These are phyloP conservation scores for Metarhizium album DNA, from an alignment of 2,329 filamentous ascomycete genomes.

Conservation along the genomic window DNA sequence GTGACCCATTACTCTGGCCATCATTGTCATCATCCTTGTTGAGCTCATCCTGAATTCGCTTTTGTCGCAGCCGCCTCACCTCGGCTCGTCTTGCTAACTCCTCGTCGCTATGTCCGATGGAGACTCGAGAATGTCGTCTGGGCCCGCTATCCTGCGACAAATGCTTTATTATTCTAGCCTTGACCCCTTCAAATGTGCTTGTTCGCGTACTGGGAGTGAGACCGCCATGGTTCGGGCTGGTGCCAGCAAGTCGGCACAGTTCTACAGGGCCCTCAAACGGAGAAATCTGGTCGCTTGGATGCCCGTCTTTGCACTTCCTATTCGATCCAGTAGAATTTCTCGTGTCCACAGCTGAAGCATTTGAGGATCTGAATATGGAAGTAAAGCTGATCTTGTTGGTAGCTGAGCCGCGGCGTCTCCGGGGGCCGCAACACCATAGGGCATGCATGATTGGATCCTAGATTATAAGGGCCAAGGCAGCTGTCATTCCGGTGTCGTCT, in stretches of 20 bases:
- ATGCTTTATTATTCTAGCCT: slow-evolving; percentile 32
- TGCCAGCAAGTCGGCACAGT: slow-evolving; percentile 21
- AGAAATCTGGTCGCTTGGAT: slow-evolving; percentile 5
- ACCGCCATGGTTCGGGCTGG: slow-evolving; percentile 32
- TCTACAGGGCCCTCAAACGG: slow-evolving; percentile 15
- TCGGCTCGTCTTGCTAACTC: slow-evolving; percentile 45
- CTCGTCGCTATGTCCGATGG: slow-evolving; percentile 37
- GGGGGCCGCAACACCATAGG: slow-evolving; percentile 15
- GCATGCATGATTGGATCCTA: slow-evolving; percentile 8
- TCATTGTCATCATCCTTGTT: slow-evolving; percentile 33
- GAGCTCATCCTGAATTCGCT: slow-evolving; percentile 48
- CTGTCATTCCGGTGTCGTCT: not conserved
- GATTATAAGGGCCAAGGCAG: not conserved
- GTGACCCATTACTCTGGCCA: slow-evolving; percentile 18
- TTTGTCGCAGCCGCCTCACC: slow-evolving; percentile 42
- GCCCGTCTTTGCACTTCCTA: slow-evolving; percentile 2
- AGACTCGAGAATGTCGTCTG: slow-evolving; percentile 29
- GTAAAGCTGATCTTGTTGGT: slow-evolving; percentile 6
- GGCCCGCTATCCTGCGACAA: slow-evolving; percentile 33
- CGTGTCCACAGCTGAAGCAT: slow-evolving; percentile 4
- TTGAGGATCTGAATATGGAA: slow-evolving; percentile 8
- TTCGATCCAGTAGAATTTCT: not conserved
- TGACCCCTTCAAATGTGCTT: slow-evolving; percentile 34
- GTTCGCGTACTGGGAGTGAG: slow-evolving; percentile 20
- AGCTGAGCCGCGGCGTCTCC: slow-evolving; percentile 1